Base-by-base conservation (phyloP, 352 stramenopile genomes). In the Globisporangium uncinulatum region DNA sequence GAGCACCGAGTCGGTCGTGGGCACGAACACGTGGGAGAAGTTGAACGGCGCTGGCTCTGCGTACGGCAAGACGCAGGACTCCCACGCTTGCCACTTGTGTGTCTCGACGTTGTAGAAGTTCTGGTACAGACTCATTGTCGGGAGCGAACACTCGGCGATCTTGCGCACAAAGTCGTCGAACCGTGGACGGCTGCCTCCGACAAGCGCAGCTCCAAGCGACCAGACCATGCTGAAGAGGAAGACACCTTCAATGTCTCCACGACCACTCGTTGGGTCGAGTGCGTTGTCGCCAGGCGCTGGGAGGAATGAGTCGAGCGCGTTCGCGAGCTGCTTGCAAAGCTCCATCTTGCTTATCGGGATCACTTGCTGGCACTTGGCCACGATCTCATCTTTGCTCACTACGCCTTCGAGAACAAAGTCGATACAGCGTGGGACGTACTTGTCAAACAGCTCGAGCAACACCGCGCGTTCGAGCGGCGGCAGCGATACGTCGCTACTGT, bases 241-340 rank as follows among this genome's bases (percentile, higher is more conserved):
- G 29, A 97, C 56, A 0, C 90, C 86, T 76, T 98, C 93, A 4
- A 98, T 65, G 29, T 82, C 86, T 11, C 69, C 74, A 11, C 74
- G 74, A 34, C 88, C 74, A 8, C 54, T 64, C 0, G 59, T 70
- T 0, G 72, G 63, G 21, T 92, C 77, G 29, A 88, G 51, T 1
- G 61, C 73, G 5, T 83, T 75, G 5, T 51, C 61, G 0, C 43
- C 43, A 1, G 43, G 7, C 21, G 43, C 19, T 4, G 79, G 81
- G 2, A 98, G 54, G 58, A 96, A 97, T 0, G 82, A 85, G 57
- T 98, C 92, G 8, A 98, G 66, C 10, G 89, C 85, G 17, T 90
- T 94, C 53, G 87, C 97, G 0, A 98, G 77, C 65, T 98, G 95
- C 61, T 98, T 98, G 58, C 94, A 95, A 86, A 98, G 95, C 66